Percentiles rank a stretch among this genome's conserved stretches.
These are phyloP conservation scores for Saprolegnia diclina DNA, from an alignment of 352 stramenopile genomes.

Conservation along the genomic window DNA sequence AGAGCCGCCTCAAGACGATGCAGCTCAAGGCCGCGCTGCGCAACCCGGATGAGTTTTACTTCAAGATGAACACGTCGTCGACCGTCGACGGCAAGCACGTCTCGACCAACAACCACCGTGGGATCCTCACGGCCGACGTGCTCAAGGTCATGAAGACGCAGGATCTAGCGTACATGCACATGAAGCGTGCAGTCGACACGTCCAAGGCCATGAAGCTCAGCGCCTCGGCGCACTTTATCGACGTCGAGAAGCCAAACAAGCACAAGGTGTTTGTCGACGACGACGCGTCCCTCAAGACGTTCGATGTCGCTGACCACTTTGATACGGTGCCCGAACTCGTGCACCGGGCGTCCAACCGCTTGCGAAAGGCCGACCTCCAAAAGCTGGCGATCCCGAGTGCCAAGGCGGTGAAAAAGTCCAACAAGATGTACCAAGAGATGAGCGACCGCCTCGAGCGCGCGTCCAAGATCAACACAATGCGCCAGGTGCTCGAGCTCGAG, in stretches of 20 bases:
- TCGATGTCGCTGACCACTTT: constrained; percentile 91
- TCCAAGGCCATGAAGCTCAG: constrained; percentile 76
- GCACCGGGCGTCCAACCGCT: constrained; percentile 65
- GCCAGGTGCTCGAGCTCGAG: constrained; percentile 71
- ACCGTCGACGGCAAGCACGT: constrained; percentile 75
- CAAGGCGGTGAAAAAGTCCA: constrained; percentile 49
- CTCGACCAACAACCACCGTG: constrained; percentile 62
- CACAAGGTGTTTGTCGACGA: constrained; percentile 94
- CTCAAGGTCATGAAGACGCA: constrained; percentile 94
- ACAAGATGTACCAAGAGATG: constrained; percentile 66
- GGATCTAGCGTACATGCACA: constrained; percentile 93
- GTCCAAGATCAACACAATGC: constrained; percentile 62
- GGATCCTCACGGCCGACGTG: constrained; percentile 65
- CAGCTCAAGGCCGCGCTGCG: constrained; percentile 89
- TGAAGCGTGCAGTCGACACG: constrained; percentile 73
- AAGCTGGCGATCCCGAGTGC: constrained; percentile 34
- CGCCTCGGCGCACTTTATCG: constrained; percentile 69
- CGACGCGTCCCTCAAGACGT: constrained; percentile 61
- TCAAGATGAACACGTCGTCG: constrained; percentile 89
- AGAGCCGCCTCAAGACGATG: constrained; percentile 83
- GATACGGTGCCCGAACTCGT: constrained; percentile 71
- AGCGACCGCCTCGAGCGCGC: constrained; percentile 59
- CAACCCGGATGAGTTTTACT: constrained; percentile 99
- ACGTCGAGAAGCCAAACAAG: constrained; percentile 73
- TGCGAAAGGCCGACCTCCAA: constrained; percentile 54